Conservation (phyloP, 768 basidiomycete genomes). For the Dioszegia hungarica region DNA sequence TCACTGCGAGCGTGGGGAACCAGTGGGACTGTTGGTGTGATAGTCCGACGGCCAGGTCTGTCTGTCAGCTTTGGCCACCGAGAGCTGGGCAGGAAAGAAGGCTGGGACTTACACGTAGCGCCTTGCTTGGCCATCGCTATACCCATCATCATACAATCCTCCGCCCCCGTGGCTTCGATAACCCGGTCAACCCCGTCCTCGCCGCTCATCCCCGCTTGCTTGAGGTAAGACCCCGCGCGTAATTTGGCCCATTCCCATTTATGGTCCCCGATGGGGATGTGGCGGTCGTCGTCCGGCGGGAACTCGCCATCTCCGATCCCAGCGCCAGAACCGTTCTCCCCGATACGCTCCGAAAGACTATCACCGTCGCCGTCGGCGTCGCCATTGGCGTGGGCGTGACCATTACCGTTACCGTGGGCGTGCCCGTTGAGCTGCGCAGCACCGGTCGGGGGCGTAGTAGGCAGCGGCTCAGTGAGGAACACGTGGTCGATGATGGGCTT, state of each 20-base stretch:
- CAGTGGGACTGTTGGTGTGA: conserved; percentile 37
- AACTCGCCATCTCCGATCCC: conserved; percentile 29
- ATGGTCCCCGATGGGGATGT: conserved; percentile 29
- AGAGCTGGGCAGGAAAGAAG: neutral
- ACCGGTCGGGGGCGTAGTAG: conserved; percentile 8
- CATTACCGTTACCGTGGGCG: too few relatives aligned
- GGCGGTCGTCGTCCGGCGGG: conserved; percentile 6
- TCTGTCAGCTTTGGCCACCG: neutral
- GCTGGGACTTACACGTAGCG: conserved; percentile 34
- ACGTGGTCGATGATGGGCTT: conserved; percentile 45
- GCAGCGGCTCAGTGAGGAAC: conserved; percentile 27
- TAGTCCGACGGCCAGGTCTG: conserved; percentile 37
- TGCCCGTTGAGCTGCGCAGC: too few relatives aligned
- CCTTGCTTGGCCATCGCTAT: conserved; percentile 44
- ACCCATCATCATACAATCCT: conserved; percentile 35
- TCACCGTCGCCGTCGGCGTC: conserved; percentile 7
- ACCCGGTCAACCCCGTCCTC: conserved; percentile 43
- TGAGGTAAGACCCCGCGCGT: conserved; percentile 18
- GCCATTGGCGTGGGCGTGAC: conserved; percentile 9
- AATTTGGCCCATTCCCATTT: conserved; percentile 37
- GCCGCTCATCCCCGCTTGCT: conserved; percentile 26
- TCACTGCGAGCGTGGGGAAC: conserved; percentile 37
- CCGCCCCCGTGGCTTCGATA: conserved; percentile 36
- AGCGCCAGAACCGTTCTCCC: conserved; percentile 18
- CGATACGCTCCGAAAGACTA: conserved; percentile 10